Evolutionary conservation across 108 stramenopile species (phyloP).

Genomic region (Chaetoceros tenuissimus): DNA sequence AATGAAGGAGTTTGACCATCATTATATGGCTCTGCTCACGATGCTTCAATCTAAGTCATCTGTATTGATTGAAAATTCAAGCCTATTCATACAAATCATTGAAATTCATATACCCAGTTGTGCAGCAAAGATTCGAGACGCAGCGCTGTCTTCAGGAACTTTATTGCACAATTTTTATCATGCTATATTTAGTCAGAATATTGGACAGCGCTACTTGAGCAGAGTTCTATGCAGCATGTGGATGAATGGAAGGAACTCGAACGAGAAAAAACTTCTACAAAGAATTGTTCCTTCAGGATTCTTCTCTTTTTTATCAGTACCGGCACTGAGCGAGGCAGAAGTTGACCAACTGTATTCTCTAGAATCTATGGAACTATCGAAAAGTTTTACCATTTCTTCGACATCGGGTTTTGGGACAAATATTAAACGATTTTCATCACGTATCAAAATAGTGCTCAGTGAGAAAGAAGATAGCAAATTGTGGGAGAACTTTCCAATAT

Average conservation of each 20-base stretch:
- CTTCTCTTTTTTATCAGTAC: slow-evolving; percentile 61
- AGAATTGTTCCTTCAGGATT: slow-evolving; percentile 68
- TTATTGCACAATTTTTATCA: slow-evolving; percentile 70
- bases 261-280: slow-evolving; percentile 49
- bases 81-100: slow-evolving; percentile 56
- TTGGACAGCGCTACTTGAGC: slow-evolving; percentile 58
- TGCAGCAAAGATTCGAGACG: slow-evolving; percentile 41
- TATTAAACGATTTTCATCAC: slow-evolving; percentile 36
- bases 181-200: slow-evolving; percentile 62
- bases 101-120: slow-evolving; percentile 43
- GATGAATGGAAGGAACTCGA: slow-evolving; percentile 53
- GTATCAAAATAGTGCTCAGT: slow-evolving; percentile 26
- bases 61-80: slow-evolving; percentile 71
- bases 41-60: slow-evolving; percentile 49
- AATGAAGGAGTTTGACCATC: slow-evolving; percentile 20
- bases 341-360: slow-evolving; percentile 62
- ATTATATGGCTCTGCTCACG: slow-evolving; percentile 18
- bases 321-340: slow-evolving; percentile 48
- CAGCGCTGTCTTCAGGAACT: slow-evolving; percentile 51
- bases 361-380: slow-evolving; percentile 36
- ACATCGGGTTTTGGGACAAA: slow-evolving; percentile 31
- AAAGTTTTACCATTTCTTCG: not conserved
- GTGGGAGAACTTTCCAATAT: slow-evolving; percentile 35
- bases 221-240: slow-evolving; percentile 74
- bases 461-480: not conserved